Percentiles rank a stretch among this genome's conserved stretches.
Conservation (phyloP, 1,284 basidiomycete genomes). For the Ustilago loliicola region DNA sequence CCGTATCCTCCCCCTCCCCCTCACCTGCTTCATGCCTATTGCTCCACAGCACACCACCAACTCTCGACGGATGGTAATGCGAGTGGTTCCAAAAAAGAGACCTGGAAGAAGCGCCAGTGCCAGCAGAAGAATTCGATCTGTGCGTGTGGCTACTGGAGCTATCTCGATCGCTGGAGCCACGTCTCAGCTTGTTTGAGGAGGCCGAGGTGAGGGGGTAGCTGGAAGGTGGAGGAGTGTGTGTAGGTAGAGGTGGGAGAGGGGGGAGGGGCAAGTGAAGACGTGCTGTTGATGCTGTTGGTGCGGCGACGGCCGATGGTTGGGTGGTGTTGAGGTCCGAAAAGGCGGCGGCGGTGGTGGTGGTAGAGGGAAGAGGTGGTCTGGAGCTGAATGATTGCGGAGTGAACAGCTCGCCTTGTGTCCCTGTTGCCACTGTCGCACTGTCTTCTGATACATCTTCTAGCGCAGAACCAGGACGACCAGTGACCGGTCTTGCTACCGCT, state of each 20-base stretch:
- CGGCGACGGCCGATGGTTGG: no score
- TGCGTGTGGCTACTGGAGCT: conserved; percentile 23
- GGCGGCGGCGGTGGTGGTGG: no score
- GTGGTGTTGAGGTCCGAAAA: no score
- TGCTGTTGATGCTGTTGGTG: no score
- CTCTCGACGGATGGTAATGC: not conserved
- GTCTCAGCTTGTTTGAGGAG: not conserved
- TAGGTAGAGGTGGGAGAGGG: not conserved
- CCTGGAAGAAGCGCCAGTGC: not conserved
- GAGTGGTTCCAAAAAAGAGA: not conserved
- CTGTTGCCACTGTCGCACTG: no score
- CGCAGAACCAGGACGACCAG: no score
- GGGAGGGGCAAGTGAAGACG: not conserved
- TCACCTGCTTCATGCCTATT: not conserved
- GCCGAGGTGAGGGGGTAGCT: not conserved
- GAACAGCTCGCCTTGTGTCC: no score
- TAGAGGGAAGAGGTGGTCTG: not conserved
- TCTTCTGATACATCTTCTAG: not conserved
- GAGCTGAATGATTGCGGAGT: conserved; percentile 35
- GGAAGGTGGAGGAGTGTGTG: not conserved
- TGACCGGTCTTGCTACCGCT: not conserved
- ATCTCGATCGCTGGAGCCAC: conserved; percentile 19
- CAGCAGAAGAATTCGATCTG: not conserved
- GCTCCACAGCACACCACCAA: not conserved
- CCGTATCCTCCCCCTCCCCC: not conserved